Evolutionary conservation across 2,329 filamentous ascomycete species (phyloP), one percentile per base, ranked within the genome.

Genomic region (Paecilomyces variotii): DNA sequence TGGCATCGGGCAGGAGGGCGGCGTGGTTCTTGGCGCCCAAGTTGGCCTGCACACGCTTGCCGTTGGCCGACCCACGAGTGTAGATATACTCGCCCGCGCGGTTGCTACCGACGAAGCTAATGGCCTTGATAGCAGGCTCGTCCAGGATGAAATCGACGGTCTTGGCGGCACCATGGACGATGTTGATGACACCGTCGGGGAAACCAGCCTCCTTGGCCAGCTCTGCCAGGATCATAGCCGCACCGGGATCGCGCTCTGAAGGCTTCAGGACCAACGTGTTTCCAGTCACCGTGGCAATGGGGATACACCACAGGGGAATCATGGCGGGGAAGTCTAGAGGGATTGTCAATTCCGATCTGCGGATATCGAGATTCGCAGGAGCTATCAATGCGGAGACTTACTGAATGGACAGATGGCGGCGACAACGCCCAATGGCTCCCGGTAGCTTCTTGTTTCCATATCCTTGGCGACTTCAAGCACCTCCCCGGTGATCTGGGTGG

Each of bases 391-490:
- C 12, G 39, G 27, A 24, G 26, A 76, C 80, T 75, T 69, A 83
- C 80, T 87, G 73, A 87, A 87, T 4, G 84, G 84, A 75, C 84
- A 87, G 65, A 87, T 87, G 60, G 84, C 83, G 32, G 84, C 84
- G 45, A 85, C 82, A 52, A 87, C 81, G 63, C 85, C 85, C 64
- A 87, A 72, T 56, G 85, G 85, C 72, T 87, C 85, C 55, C 82
- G 79, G 74, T 87, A 87, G 62, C 80, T 85, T 61, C 85, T 76
- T 5, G 85, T 87, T 76, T 87, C 85, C 85, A 87, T 87, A 66
- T 87, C 85, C 77, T 87, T 87, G 56, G 72, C 80, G n/a, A 87
- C 85, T 72, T 87, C 84, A 34, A 87, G 76, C n/a, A 87, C 82
- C 72, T 87, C 84, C 35, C 85, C 85, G 7, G 82, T 82, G 68